Base-by-base conservation (phyloP, 2,329 filamentous ascomycete species). In the Apiospora marii region DNA sequence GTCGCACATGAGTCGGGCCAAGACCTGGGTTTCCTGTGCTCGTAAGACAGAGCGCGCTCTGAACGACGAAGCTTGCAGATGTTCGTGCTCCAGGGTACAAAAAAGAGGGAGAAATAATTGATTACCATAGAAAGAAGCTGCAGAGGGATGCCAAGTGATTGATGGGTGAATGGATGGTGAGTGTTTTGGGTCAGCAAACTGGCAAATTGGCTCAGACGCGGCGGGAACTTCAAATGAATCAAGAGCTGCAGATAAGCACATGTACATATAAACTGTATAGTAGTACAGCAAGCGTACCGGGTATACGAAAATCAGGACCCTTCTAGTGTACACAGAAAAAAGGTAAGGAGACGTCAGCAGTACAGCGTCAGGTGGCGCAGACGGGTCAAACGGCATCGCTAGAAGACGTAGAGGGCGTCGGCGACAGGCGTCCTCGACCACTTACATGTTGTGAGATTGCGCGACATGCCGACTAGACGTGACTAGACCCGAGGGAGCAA, bases 181-280 rank as follows among this genome's bases (percentile, higher is more conserved):
- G 30, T 64, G 19, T n/a, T 64, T 34, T 64, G 30, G 53, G 53
- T 3, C n/a, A 12, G n/a, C n/a, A n/a, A 41, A 34, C 7, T 48
- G 19, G 48, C 8, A 41, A 41, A 37, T 64, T 64, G n/a, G 58
- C 58, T 64, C 58, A 64, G 58, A 41, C 10, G 34, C 19, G 58
- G 58, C 58, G 58, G 58, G 58, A 64, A 64, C 58, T n/a, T 30
- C 27, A 30, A 30, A 30, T 64, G 58, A 64, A 64, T 64, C 58
- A 64, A 64, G 58, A 64, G 58, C 58, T 64, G 58, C 58, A 64
- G 58, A 41, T 64, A 1, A 34, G 58, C 58, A 37, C 34, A 37
- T 64, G 58, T 37, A 64, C 58, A 41, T 22, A 24, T n/a, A 22
- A 64, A 64, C 34, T 64, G 41, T 64, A 41, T 64, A n/a, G n/a